phyloP scores from a whole-genome alignment of 768 basidiomycete genomes.

The Panus rudis region DNA sequence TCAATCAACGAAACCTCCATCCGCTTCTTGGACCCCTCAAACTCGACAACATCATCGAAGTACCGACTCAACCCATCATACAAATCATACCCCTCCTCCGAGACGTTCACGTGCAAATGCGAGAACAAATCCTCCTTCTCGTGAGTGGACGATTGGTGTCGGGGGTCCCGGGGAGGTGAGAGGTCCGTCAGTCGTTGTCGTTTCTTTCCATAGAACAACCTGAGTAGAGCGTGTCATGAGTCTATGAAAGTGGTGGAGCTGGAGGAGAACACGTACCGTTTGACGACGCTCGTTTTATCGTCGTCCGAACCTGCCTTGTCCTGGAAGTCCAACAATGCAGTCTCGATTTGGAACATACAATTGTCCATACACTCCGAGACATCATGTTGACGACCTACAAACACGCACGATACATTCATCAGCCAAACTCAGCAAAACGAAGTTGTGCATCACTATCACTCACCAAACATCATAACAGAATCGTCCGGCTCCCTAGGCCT shows the following conservation, averaged over 20 bases:
- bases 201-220: slow-evolving; percentile 86
- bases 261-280: slow-evolving; percentile 45
- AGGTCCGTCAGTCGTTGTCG: slow-evolving; percentile 43
- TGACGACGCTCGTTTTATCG: slow-evolving; percentile 72
- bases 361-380: slow-evolving; percentile 99
- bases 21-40: slow-evolving; percentile 77
- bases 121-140: slow-evolving; percentile 92
- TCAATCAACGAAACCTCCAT: slow-evolving; percentile 86
- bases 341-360: slow-evolving; percentile 97
- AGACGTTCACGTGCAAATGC: slow-evolving; percentile 89
- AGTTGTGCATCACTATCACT: slow-evolving; percentile 13
- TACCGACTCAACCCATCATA: slow-evolving; percentile 92
- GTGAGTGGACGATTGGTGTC: slow-evolving; percentile 53
- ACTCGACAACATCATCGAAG: slow-evolving; percentile 84
- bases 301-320: slow-evolving; percentile 37
- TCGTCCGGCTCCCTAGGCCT: slow-evolving; percentile 49
- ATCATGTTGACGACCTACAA: slow-evolving; percentile 87
- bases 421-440: not conserved
- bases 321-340: slow-evolving; percentile 75
- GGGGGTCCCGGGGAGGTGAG: not conserved
- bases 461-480: slow-evolving; percentile 89
- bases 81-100: slow-evolving; percentile 82
- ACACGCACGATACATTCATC: slow-evolving; percentile 9
- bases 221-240: slow-evolving; percentile 18
- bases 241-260: not conserved